Evolutionary conservation across 805 yeast genomes (phyloP).

Genomic region (Wickerhamomyces bisporus): DNA sequence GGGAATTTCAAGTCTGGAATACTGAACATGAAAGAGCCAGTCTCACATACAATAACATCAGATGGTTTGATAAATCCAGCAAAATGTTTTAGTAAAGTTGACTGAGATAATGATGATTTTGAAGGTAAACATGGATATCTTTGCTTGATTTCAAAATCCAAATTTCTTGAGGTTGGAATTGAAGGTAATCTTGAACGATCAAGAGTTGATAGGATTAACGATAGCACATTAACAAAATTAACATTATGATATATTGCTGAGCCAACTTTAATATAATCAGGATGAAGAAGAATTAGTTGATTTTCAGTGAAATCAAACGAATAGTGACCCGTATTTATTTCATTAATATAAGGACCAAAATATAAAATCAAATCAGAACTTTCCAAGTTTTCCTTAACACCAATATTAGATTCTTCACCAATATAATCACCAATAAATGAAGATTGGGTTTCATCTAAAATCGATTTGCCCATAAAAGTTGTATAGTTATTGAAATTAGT

Average conservation of each 20-base stretch:
- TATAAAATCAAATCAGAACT: constrained; percentile 63
- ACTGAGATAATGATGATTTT: constrained; percentile 40
- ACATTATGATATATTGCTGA: constrained; percentile 35
- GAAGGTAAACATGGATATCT: constrained; percentile 23
- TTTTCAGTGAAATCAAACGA: constrained; percentile 40
- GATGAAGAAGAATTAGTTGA: constrained; percentile 45
- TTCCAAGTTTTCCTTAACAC: constrained; percentile 43
- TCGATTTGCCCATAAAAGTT: constrained; percentile 66
- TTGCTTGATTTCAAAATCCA: constrained; percentile 14
- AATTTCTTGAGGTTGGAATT: constrained; percentile 18
- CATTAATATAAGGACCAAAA: constrained; percentile 65
- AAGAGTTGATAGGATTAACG: constrained; percentile 33
- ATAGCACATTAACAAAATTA: constrained; percentile 47
- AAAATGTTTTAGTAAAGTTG: constrained; percentile 36
- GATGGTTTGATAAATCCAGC: constrained; percentile 45
- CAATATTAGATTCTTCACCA: constrained; percentile 50
- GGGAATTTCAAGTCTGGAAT: constrained; percentile 65
- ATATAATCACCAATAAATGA: constrained; percentile 68
- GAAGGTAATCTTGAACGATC: too few relatives aligned
- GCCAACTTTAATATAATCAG: constrained; percentile 47
- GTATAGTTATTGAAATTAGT: constrained; percentile 50
- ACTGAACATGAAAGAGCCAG: constrained; percentile 80
- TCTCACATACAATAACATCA: constrained; percentile 75
- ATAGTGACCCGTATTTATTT: constrained; percentile 66
- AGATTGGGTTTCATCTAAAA: constrained; percentile 63